These are phyloP conservation scores for Candida taoyuanica DNA, from an alignment of 805 yeast species.

Conservation along the genomic window DNA sequence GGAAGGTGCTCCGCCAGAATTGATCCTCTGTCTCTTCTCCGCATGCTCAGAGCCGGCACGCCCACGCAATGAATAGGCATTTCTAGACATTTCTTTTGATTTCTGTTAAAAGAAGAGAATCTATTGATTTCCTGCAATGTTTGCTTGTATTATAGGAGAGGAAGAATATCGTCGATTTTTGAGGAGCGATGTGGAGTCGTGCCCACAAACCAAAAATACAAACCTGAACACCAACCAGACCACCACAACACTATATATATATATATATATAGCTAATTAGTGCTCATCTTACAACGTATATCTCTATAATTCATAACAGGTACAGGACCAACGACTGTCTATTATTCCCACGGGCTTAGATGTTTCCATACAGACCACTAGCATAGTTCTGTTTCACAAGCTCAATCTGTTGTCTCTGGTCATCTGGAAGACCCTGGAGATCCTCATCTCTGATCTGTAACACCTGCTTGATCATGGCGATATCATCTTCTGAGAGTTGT, in stretches of 20 bases:
- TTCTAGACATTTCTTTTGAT: slow-evolving; percentile 13
- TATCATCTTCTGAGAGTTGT: slow-evolving; percentile 34
- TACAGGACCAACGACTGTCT: no score
- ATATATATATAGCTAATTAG: no score
- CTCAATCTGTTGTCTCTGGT: slow-evolving; percentile 35
- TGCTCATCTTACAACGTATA: no score
- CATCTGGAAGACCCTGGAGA: slow-evolving; percentile 43
- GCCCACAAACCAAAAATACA: no score
- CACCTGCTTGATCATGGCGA: slow-evolving; percentile 46
- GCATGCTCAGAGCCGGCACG: slow-evolving; percentile 16
- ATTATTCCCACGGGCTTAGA: no score
- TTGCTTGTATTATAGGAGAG: background rate
- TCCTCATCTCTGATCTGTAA: slow-evolving; percentile 49
- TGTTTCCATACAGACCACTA: slow-evolving; percentile 26
- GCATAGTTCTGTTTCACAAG: slow-evolving; percentile 27
- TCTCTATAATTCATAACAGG: no score
- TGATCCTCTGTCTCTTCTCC: slow-evolving; percentile 13
- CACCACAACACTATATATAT: no score
- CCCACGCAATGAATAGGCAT: slow-evolving; percentile 15
- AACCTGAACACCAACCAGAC: no score
- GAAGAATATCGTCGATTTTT: no score
- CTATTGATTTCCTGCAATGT: background rate
- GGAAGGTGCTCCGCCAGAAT: background rate
- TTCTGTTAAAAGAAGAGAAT: background rate
- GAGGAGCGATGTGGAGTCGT: no score